These are phyloP conservation scores for Oemleria cerasiformis DNA, from an alignment of 306 rosid genomes.

Conservation along the genomic window DNA sequence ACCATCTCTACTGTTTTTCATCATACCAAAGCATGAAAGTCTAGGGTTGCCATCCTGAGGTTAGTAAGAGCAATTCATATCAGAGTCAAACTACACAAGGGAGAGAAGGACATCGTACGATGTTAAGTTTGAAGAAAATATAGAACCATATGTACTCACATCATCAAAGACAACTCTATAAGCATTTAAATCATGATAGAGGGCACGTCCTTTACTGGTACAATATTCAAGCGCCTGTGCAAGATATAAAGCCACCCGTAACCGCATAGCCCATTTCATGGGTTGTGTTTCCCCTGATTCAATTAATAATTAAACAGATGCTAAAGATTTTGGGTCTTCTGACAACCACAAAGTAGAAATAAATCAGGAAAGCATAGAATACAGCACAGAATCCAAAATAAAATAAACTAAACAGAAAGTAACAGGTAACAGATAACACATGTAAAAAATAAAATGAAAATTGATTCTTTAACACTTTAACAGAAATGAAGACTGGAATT, in stretches of 20 bases:
- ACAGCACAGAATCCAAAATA: no score
- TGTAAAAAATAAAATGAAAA: background rate
- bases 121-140: background rate
- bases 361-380: background rate
- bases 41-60: slow-evolving; percentile 86
- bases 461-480: background rate
- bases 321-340: background rate
- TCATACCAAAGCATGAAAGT: slow-evolving; percentile 96
- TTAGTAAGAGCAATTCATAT: slow-evolving; percentile 16
- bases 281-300: slow-evolving; percentile 88
- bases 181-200: slow-evolving; percentile 94
- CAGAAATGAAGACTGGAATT: background rate
- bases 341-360: background rate
- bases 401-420: no score
- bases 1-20: slow-evolving; percentile 97
- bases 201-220: slow-evolving; percentile 83
- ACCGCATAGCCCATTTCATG: slow-evolving; percentile 93
- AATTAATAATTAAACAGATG: slow-evolving; percentile 26
- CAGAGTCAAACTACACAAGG: slow-evolving; percentile 7
- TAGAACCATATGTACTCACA: slow-evolving; percentile 49
- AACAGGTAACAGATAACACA: background rate
- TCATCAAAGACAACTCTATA: slow-evolving; percentile 89
- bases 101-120: background rate
- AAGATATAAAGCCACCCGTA: slow-evolving; percentile 88
- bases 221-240: slow-evolving; percentile 97